phyloP scores from a whole-genome alignment of 805 yeast genomes.

The Zygosaccharomyces kombuchaensis region DNA sequence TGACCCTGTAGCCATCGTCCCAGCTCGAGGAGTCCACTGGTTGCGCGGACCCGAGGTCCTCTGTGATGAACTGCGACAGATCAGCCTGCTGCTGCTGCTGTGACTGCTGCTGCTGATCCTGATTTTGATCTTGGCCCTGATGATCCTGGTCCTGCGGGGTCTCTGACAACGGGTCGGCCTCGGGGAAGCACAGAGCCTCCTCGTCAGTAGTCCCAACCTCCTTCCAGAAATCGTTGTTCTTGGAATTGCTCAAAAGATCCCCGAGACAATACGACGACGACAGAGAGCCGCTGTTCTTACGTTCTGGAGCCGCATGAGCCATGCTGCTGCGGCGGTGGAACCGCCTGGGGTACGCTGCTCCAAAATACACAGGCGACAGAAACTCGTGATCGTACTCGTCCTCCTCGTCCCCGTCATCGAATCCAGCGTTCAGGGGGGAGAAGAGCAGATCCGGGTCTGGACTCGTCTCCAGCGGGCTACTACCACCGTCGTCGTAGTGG shows the following conservation, averaged over 20 bases:
- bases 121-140: neutral
- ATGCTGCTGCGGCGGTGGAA: constrained; percentile 15
- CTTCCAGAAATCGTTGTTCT: constrained; percentile 33
- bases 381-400: constrained; percentile 22
- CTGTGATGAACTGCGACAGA: constrained; percentile 19
- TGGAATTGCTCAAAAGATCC: constrained; percentile 11
- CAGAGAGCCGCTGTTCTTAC: constrained; percentile 10
- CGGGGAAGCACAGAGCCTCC: constrained; percentile 19
- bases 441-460: constrained; percentile 25
- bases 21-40: constrained; percentile 10
- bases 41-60: constrained; percentile 12
- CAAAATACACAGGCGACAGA: constrained; percentile 16
- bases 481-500: constrained; percentile 6
- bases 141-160: constrained; percentile 1
- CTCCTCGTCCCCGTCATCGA: constrained; percentile 17
- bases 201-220: constrained; percentile 29
- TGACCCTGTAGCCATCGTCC: constrained; percentile 23
- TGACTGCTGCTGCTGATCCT: neutral
- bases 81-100: constrained; percentile 4
- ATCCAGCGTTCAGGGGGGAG: constrained; percentile 23
- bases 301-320: constrained; percentile 5
- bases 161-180: constrained; percentile 2
- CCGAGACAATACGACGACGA: constrained; percentile 1
- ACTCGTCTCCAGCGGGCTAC: constrained; percentile 9
- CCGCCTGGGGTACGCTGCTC: constrained; percentile 21